Percentiles rank a stretch among this genome's conserved stretches.
These are phyloP conservation scores for Gastrolobium bilobum DNA, from an alignment of 306 rosid genomes.

Conservation along the genomic window DNA sequence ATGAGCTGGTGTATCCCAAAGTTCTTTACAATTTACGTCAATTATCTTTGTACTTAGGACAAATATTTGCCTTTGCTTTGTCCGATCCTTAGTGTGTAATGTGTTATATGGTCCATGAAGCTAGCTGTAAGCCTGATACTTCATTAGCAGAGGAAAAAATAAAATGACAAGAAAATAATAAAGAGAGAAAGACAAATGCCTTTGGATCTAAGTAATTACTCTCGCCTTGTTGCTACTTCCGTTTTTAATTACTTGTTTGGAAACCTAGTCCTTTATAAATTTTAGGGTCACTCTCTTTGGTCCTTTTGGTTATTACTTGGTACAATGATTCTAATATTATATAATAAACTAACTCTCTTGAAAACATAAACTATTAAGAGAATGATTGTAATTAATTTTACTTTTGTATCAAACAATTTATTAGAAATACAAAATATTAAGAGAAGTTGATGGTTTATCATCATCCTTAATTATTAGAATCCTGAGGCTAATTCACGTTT, in stretches of 20 bases:
- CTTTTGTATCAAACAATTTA: not conserved
- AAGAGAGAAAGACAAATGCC: not conserved
- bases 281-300: too few species aligned
- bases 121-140: not conserved
- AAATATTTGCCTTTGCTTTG: slow-evolving; percentile 2
- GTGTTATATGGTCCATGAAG: not conserved
- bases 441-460: not conserved
- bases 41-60: not conserved
- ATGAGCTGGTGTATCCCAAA: too few species aligned
- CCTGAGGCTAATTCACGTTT: slow-evolving; percentile 10
- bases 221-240: not conserved
- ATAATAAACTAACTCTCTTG: not conserved
- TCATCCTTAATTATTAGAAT: slow-evolving; percentile 22
- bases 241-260: not conserved
- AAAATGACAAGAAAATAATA: not conserved
- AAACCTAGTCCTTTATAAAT: too few species aligned
- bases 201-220: slow-evolving; percentile 6
- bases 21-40: not conserved
- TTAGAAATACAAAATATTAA: not conserved
- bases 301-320: too few species aligned
- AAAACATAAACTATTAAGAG: not conserved
- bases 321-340: too few species aligned
- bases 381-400: not conserved
- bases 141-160: not conserved
- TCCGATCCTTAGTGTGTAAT: not conserved